Percentiles rank a stretch among this genome's conserved stretches.
Evolutionary conservation across 352 stramenopile species (phyloP).

Genomic region (Pythium phragmitis): DNA sequence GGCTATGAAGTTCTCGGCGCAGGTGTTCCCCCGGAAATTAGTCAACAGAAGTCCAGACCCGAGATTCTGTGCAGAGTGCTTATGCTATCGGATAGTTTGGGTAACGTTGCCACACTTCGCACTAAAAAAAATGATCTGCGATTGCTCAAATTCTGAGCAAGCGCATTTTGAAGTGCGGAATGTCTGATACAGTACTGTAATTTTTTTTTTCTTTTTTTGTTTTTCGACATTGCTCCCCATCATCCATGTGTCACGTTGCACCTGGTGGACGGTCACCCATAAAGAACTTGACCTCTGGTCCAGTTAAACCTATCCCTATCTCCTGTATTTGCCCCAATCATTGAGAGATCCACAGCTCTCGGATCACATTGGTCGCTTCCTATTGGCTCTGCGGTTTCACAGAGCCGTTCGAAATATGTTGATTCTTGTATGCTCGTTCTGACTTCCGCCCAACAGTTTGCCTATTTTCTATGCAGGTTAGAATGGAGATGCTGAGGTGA

Average conservation of each 20-base stretch:
- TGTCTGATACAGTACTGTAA: too few species aligned
- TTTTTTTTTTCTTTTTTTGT: not conserved
- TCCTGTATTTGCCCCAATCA: not conserved
- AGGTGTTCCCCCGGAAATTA: too few species aligned
- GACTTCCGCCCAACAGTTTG: not conserved
- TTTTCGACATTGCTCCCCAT: conserved; percentile 1
- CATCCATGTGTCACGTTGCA: not conserved
- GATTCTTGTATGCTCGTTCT: conserved; percentile 16
- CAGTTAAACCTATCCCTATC: conserved; percentile 1
- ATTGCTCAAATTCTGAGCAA: not conserved
- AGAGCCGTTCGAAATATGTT: conserved; percentile 1
- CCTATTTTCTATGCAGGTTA: too few species aligned
- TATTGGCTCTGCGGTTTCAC: conserved; percentile 1
- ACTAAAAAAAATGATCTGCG: too few species aligned
- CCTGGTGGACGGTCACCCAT: conserved; percentile 3
- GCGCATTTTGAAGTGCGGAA: too few species aligned
- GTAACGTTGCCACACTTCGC: too few species aligned
- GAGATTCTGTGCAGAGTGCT: too few species aligned
- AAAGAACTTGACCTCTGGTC: conserved; percentile 3
- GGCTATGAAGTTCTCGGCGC: too few species aligned
- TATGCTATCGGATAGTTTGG: too few species aligned
- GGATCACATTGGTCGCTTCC: not conserved
- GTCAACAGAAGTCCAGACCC: too few species aligned
- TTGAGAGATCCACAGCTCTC: conserved; percentile 2
- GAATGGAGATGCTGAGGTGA: too few species aligned